Evolutionary conservation across 2,329 filamentous ascomycete genomes (phyloP).

Genomic region (Fusarium sp.): DNA sequence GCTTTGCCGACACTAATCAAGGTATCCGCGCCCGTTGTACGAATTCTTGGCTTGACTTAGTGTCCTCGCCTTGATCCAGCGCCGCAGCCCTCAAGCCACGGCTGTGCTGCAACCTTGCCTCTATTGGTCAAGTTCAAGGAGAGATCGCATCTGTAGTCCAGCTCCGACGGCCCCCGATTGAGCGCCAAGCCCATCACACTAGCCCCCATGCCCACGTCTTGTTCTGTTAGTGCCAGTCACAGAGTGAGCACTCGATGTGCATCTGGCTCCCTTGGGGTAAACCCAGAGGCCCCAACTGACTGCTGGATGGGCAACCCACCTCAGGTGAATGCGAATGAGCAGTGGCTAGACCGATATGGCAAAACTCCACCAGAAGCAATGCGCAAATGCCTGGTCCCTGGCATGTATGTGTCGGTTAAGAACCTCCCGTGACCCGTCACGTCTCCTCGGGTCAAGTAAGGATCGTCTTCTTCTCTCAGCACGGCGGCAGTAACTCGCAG

Average conservation of each 20-base stretch:
- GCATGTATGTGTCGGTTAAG: constrained; percentile 31
- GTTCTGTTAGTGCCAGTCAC: constrained; percentile 22
- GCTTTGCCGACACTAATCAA: constrained; percentile 23
- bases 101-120: constrained; percentile 20
- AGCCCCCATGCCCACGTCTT: constrained; percentile 11
- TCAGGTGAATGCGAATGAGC: constrained; percentile 14
- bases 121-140: constrained; percentile 19
- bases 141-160: constrained; percentile 21
- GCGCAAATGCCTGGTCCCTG: constrained; percentile 1
- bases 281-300: constrained; percentile 17
- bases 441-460: not conserved
- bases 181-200: constrained; percentile 18
- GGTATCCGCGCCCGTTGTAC: constrained; percentile 27
- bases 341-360: constrained; percentile 16
- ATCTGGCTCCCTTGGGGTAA: constrained; percentile 30
- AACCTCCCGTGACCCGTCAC: constrained; percentile 28
- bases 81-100: constrained; percentile 21
- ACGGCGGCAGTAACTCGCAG: constrained; percentile 21
- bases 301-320: constrained; percentile 15
- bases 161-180: constrained; percentile 12
- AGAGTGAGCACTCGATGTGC: constrained; percentile 11
- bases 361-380: constrained; percentile 33
- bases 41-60: constrained; percentile 33
- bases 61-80: constrained; percentile 14
- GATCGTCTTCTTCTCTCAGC: constrained; percentile 13